These are phyloP conservation scores for Triticum turgidum DNA, from an alignment of 176 grass and related monocot genomes.

Conservation along the genomic window DNA sequence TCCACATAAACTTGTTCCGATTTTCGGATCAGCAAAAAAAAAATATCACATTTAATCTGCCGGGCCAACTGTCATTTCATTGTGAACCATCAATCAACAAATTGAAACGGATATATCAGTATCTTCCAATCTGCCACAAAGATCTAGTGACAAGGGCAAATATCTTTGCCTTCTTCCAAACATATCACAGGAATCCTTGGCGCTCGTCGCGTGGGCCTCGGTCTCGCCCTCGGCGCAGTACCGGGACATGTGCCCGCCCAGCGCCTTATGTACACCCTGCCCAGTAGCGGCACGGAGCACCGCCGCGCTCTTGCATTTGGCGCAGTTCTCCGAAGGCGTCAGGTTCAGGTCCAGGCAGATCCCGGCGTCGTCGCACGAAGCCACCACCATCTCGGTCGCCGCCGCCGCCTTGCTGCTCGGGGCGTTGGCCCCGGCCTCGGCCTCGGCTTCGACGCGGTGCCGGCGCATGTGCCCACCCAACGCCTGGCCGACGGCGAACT, in stretches of 20 bases:
- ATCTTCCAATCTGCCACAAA: not conserved
- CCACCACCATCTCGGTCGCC: not conserved
- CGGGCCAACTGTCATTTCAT: too few relatives aligned
- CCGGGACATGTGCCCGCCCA: conserved; percentile 62
- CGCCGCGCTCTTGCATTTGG: conserved; percentile 43
- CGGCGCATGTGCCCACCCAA: conserved; percentile 91
- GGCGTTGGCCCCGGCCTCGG: not conserved
- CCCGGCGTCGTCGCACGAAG: conserved; percentile 25
- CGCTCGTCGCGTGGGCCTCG: not conserved
- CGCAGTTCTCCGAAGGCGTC: conserved; percentile 75
- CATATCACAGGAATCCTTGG: too few relatives aligned
- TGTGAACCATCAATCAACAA: too few relatives aligned
- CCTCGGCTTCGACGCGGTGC: conserved; percentile 50
- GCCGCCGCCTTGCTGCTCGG: not conserved
- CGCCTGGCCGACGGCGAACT: conserved; percentile 85
- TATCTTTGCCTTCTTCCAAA: not conserved
- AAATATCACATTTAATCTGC: too few relatives aligned
- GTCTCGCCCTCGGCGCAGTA: conserved; percentile 34
- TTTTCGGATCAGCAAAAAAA: too few relatives aligned
- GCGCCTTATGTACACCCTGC: conserved; percentile 31
- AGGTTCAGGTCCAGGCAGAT: conserved; percentile 76
- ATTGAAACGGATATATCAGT: not conserved
- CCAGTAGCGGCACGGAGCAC: conserved; percentile 22
- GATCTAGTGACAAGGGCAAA: not conserved
- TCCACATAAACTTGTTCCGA: too few relatives aligned